Evolutionary conservation across 257 asterid genomes (phyloP), one percentile per base, ranked within the genome.

Genomic region (Nemophila menziesii): DNA sequence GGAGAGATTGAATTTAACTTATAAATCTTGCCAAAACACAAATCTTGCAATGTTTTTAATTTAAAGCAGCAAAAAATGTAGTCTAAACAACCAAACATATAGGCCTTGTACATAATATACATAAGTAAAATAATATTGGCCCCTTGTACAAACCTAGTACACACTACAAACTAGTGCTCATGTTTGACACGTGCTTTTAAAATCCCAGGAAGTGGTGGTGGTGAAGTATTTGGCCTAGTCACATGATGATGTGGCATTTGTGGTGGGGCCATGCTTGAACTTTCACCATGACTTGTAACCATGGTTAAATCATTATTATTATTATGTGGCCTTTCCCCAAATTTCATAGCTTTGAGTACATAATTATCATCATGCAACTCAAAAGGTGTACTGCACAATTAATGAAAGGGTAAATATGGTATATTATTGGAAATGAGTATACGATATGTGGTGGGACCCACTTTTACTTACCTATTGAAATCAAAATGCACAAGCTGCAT

Each of bases 401-500:
- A n/a, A n/a, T n/a, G n/a, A n/a, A n/a, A n/a, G n/a, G n/a, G n/a
- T n/a, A n/a, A n/a, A n/a, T n/a, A n/a, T n/a, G n/a, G n/a, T n/a
- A n/a, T n/a, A n/a, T n/a, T n/a, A n/a, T n/a, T n/a, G n/a, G n/a
- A n/a, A n/a, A 40, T 53, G 16, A n/a, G 11, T 1, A 44, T 29
- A 39, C 20, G 41, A 39, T 21, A 3, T 38, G 17, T 26, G 11
- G 11, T 20, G 21, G n/a, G n/a, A n/a, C n/a, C n/a, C n/a, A n/a
- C n/a, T n/a, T 44, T 46, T 16, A 18, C 50, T 56, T 59, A 89
- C 98, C 98, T 90, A 55, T 81, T 90, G 61, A 90, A 90, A 58
- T 85, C 99, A 55, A 90, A 90, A 78, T 90, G 99, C 63, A 90
- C 99, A 49, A 90, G 79, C 69, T 90, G 99, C 99, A 90, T 90